Conservation (phyloP, 108 stramenopile species). For the Parmales sp. region DNA sequence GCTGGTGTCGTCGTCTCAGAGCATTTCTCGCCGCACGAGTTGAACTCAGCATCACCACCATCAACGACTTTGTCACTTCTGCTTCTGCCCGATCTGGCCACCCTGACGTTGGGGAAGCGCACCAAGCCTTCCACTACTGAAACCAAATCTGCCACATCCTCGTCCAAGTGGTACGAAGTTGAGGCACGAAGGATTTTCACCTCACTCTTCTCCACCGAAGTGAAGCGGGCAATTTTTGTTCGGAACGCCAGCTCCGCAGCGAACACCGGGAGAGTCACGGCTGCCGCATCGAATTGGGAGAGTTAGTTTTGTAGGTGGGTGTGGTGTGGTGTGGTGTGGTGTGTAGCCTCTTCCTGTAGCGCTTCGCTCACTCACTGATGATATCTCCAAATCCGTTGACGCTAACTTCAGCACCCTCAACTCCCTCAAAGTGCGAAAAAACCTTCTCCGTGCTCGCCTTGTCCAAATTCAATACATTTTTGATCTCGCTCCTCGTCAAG, state of each 20-base stretch:
- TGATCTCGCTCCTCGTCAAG: neutral
- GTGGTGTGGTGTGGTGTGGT: neutral
- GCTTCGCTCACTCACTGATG: neutral
- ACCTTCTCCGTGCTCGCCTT: neutral
- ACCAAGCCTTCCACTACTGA: neutral
- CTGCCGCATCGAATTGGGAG: no score
- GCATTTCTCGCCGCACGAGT: conserved; percentile 16
- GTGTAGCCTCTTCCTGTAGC: conserved; percentile 12
- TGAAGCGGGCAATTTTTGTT: no score
- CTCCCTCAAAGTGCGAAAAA: neutral
- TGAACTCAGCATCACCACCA: neutral
- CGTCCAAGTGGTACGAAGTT: conserved; percentile 9
- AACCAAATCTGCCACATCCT: conserved; percentile 7
- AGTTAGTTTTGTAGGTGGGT: neutral
- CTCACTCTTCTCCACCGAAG: no score
- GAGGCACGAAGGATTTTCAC: conserved; percentile 10
- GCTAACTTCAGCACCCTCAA: neutral
- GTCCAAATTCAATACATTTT: neutral
- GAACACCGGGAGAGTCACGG: no score
- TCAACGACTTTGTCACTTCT: no score
- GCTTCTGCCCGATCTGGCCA: no score
- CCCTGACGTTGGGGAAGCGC: conserved; percentile 13
- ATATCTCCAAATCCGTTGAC: neutral
- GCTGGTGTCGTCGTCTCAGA: conserved; percentile 15
- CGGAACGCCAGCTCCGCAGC: no score